A percentile compares a stretch with the other conserved stretches of the same genome.
Evolutionary conservation across 139 green algal genomes (phyloP).

Genomic region (Mychonastes homosphaera): DNA sequence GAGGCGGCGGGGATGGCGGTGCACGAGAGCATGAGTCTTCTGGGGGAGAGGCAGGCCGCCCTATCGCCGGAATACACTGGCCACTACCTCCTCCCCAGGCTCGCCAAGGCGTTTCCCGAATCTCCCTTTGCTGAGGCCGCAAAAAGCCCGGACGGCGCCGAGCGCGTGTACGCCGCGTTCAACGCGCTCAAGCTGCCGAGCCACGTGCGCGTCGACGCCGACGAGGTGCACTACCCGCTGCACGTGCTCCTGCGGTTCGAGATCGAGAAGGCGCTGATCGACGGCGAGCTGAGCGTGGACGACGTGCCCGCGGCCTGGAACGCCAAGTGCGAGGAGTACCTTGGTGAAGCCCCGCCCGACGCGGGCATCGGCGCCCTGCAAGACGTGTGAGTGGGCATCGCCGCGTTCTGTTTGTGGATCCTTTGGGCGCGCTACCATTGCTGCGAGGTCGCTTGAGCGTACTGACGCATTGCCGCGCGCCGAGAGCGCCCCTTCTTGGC

Average conservation of each 20-base stretch:
- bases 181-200: constrained; percentile 59
- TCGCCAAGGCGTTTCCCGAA: constrained; percentile 2
- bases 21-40: constrained; percentile 77
- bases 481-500: too few species aligned
- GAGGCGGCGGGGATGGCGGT: constrained; percentile 64
- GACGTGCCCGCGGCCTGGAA: constrained; percentile 60
- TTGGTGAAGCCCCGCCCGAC: constrained; percentile 40
- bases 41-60: constrained; percentile 87
- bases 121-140: neutral
- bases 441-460: too few species aligned
- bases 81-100: neutral
- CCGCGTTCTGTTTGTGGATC: neutral
- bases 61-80: constrained; percentile 21
- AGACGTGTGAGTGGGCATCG: neutral
- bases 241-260: constrained; percentile 82
- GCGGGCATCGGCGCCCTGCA: constrained; percentile 10
- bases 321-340: constrained; percentile 63
- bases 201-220: constrained; percentile 76
- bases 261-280: constrained; percentile 70
- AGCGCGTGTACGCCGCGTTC: constrained; percentile 54
- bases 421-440: too few species aligned
- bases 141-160: constrained; percentile 6
- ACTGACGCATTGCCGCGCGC: too few species aligned
- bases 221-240: constrained; percentile 82
- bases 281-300: constrained; percentile 26